Conservation (phyloP, 2,329 filamentous ascomycete genomes). For the Endoconidiophora laricicola region DNA sequence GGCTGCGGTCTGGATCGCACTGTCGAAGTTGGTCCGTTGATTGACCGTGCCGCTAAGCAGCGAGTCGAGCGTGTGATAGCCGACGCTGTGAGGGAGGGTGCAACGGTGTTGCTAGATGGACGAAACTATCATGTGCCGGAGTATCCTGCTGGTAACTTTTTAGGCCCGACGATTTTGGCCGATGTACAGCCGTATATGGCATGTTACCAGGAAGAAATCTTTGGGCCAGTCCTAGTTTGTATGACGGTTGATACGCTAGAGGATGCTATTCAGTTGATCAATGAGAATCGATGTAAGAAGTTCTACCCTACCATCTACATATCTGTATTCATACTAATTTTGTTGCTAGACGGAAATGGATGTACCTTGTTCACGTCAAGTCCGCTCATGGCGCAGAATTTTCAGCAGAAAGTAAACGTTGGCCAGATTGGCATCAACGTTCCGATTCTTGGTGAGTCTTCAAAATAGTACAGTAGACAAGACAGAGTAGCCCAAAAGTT, state of each 20-base stretch:
- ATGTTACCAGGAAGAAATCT: conserved; percentile 19
- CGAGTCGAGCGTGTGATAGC: conserved; percentile 15
- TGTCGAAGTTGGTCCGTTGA: conserved; percentile 16
- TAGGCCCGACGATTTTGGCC: conserved; percentile 16
- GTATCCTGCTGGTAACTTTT: conserved; percentile 17
- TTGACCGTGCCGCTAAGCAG: conserved; percentile 14
- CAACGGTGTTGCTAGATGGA: conserved; percentile 16
- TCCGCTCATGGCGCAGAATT: conserved; percentile 13
- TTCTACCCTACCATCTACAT: not conserved
- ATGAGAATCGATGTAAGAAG: conserved; percentile 18
- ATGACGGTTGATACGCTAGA: conserved; percentile 15
- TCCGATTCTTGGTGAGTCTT: conserved; percentile 14
- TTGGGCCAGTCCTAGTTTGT: conserved; percentile 17
- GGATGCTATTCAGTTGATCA: conserved; percentile 17
- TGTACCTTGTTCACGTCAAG: conserved; percentile 16
- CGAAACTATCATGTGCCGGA: conserved; percentile 13
- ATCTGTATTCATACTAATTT: not conserved
- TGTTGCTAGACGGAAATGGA: conserved; percentile 15
- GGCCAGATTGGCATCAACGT: conserved; percentile 18
- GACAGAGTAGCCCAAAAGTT: not conserved
- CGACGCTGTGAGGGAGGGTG: conserved; percentile 15
- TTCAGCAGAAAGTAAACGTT: conserved; percentile 16
- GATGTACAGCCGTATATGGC: conserved; percentile 15
- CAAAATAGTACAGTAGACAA: not conserved
- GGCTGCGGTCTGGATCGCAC: conserved; percentile 15